Base-by-base conservation (phyloP, 148 eudicot species). In the Fagopyrum homotropicum region DNA sequence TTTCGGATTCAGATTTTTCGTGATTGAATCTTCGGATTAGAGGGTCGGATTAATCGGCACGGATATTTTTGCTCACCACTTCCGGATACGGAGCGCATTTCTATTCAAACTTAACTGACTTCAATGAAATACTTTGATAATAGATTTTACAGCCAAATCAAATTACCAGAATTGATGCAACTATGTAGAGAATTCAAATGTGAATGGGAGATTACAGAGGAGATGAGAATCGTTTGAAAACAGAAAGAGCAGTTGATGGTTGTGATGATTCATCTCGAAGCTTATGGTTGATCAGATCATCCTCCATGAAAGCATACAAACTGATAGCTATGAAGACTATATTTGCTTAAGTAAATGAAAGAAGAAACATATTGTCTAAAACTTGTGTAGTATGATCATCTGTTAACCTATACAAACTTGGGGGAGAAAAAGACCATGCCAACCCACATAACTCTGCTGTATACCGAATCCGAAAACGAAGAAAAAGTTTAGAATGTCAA, bases 181-280 rank as follows among this genome's bases (percentile, higher is more conserved):
- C n/a, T n/a, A n/a, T n/a, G n/a, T n/a, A n/a, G n/a, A n/a, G 26
- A 22, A 22, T 22, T 22, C 26, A 22, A 22, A 22, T 22, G 26
- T 22, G 26, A 22, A 22, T 22, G 26, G 74, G 15, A 72, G 74
- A 19, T 48, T 63, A 48, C 30, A 82, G 71, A 68, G 59, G 71
- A 45, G 76, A 7, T 12, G 44, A 30, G 16, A 70, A 73, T 60
- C 14, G 7, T 10, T 45, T 3, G 9, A 47, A 51, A 26, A 22
- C 46, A 73, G 17, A 48, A 47, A 16, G 44, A 61, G 7, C 43
- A 11, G 22, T 26, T 51, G 43, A 16, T 26, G 74, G 51, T 12
- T 75, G 79, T 48, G 56, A 77, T 44, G 89, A 88, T 77, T 76
- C n/a, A n/a, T 88, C 59, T 16, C 85, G 14, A 86, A 90, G 85